These are phyloP conservation scores for Pleurozium schreberi DNA, from an alignment of 225 moss, liverwort and hornwort species.

Conservation along the genomic window DNA sequence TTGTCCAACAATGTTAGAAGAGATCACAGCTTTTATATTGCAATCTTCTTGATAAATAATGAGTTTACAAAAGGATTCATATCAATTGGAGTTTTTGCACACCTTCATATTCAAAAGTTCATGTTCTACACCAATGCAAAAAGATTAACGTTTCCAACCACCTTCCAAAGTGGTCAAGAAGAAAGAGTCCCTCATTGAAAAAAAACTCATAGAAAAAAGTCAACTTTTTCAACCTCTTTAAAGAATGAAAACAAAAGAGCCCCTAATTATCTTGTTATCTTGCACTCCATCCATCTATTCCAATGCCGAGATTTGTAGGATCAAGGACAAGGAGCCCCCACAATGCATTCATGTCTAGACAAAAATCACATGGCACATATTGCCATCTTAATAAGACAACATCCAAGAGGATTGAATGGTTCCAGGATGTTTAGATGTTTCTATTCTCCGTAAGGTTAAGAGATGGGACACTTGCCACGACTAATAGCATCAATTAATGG, in stretches of 20 bases:
- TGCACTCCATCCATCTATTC: neutral
- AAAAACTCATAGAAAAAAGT: rapidly evolving
- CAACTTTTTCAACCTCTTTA: neutral
- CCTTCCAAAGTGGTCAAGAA: too few species aligned
- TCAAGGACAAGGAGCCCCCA: neutral
- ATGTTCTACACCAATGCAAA: neutral
- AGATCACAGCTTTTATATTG: too few species aligned
- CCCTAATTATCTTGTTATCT: neutral
- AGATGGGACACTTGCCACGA: neutral
- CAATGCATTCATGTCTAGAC: neutral
- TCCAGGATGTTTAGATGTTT: neutral
- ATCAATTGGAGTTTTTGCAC: neutral
- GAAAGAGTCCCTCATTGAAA: neutral
- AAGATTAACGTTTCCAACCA: neutral
- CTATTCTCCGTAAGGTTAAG: neutral
- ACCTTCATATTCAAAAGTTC: neutral
- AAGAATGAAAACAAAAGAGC: neutral
- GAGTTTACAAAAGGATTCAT: neutral
- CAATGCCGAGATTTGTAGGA: neutral
- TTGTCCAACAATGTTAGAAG: rapidly evolving
- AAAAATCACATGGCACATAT: neutral
- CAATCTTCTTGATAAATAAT: neutral
- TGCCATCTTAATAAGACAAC: neutral
- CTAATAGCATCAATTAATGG: neutral
- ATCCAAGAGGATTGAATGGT: neutral